Evolutionary conservation across 2,329 filamentous ascomycete species (phyloP), one percentile per base, ranked within the genome.

Genomic region (Fusarium sp.): DNA sequence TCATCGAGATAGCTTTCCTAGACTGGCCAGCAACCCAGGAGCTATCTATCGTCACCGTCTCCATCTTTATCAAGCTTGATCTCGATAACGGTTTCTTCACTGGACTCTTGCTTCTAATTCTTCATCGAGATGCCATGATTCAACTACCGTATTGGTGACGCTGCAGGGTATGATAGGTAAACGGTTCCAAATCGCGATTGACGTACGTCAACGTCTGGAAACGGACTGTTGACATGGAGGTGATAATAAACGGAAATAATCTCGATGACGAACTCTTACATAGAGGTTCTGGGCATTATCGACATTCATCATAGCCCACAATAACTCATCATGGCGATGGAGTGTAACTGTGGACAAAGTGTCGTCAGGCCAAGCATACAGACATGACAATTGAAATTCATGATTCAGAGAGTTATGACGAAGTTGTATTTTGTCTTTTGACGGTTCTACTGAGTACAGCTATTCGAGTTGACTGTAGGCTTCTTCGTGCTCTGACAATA

Each of bases 301-400:
- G 37, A 38, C 37, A 38, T 61, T 23, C n/a, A 18, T 15, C 34
- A 28, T 28, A 31, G 16, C 23, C 52, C 16, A 61, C n/a, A 47
- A 15, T 41, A 28, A 46, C 16, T 28, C 9, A 15, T 8, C 6
- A 30, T 37, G 16, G 15, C 9, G 16, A 13, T 2, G 33, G 8
- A 3, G 23, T 46, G 26, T 41, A 12, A 33, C 12, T 13, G n/a
- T n/a, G 37, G 13, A 36, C 18, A 28, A 15, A 0, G 13, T 44
- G 5, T 20, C 20, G 11, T 46, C 37, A 16, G 33, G 40, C 18
- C 34, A 4, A 51, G n/a, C 31, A 28, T 13, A 1, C 6, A 7
- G 30, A 18, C 5, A 40, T 34, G 30, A 41, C 37, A 34, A 67
- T 67, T 67, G 65, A 67, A 67, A 67, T 67, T 67, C 11, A 9